phyloP scores from a whole-genome alignment of 2,329 filamentous ascomycete genomes.

The Aspergillus niger region DNA sequence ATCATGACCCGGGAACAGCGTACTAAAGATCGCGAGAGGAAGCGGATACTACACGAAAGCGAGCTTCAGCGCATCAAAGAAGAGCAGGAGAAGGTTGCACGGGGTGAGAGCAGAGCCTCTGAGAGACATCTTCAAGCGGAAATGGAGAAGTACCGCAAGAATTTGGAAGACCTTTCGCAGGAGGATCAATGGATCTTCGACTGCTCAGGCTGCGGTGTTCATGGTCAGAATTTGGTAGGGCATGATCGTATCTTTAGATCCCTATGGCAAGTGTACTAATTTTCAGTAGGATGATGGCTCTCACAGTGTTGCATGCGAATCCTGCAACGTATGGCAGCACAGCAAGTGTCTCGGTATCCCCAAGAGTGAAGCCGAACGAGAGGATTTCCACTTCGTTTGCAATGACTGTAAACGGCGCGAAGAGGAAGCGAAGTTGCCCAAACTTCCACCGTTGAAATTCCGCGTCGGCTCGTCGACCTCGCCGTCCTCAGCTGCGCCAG shows the following conservation, averaged over 20 bases:
- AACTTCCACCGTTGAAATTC: slow-evolving; percentile 64
- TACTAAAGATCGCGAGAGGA: slow-evolving; percentile 79
- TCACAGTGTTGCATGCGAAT: slow-evolving; percentile 91
- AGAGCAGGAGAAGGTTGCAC: slow-evolving; percentile 64
- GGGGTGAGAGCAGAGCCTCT: slow-evolving; percentile 65
- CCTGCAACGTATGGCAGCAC: slow-evolving; percentile 95
- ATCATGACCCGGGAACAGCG: slow-evolving; percentile 84
- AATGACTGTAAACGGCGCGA: slow-evolving; percentile 71
- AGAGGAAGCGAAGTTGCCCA: slow-evolving; percentile 62
- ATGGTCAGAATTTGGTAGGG: slow-evolving; percentile 73
- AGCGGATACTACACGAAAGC: slow-evolving; percentile 80
- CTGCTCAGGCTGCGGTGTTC: slow-evolving; percentile 80
- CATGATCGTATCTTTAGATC: background rate
- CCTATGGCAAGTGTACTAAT: slow-evolving; percentile 23
- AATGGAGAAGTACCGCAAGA: slow-evolving; percentile 76
- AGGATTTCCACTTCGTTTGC: slow-evolving; percentile 88
- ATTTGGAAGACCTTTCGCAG: slow-evolving; percentile 70
- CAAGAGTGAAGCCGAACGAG: slow-evolving; percentile 75
- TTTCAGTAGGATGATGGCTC: slow-evolving; percentile 74
- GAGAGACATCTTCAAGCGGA: slow-evolving; percentile 79
- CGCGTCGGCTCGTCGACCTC: slow-evolving; percentile 54
- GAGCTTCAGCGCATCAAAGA: slow-evolving; percentile 79
- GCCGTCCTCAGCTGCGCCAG: slow-evolving; percentile 21
- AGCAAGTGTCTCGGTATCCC: slow-evolving; percentile 85
- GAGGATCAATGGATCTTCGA: slow-evolving; percentile 94